These are phyloP conservation scores for Scortechinia acanthostroma DNA, from an alignment of 2,329 filamentous ascomycete genomes.

Conservation along the genomic window DNA sequence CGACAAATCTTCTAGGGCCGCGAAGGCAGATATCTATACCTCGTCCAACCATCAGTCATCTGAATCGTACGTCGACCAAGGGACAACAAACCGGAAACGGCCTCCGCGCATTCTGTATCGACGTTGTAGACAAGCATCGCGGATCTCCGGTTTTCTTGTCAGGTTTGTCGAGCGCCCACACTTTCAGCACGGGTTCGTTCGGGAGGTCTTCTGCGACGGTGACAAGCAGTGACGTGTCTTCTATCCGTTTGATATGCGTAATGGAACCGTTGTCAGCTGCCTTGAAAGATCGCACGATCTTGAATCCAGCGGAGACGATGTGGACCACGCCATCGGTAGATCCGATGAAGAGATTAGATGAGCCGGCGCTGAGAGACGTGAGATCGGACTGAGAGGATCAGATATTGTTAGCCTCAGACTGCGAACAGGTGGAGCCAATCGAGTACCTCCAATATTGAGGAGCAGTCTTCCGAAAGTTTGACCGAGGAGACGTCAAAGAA, in stretches of 20 bases:
- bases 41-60: neutral
- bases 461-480: neutral
- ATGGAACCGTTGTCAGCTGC: conserved; percentile 76
- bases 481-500: conserved; percentile 1
- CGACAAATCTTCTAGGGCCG: conserved; percentile 77
- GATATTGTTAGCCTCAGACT: neutral
- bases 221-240: conserved; percentile 77
- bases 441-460: neutral
- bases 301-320: conserved; percentile 82
- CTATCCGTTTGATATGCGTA: conserved; percentile 86
- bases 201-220: conserved; percentile 84
- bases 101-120: conserved; percentile 81
- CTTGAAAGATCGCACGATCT: conserved; percentile 77
- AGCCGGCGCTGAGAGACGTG: conserved; percentile 77
- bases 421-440: neutral
- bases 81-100: conserved; percentile 63
- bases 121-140: conserved; percentile 78
- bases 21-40: conserved; percentile 69
- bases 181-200: conserved; percentile 81
- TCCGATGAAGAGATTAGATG: conserved; percentile 83
- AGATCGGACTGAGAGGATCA: conserved; percentile 75
- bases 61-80: neutral
- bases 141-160: conserved; percentile 90
- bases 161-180: conserved; percentile 92
- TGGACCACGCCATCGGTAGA: conserved; percentile 79